Conservation (phyloP, 805 yeast species). For the Starmerella tilneyi region DNA sequence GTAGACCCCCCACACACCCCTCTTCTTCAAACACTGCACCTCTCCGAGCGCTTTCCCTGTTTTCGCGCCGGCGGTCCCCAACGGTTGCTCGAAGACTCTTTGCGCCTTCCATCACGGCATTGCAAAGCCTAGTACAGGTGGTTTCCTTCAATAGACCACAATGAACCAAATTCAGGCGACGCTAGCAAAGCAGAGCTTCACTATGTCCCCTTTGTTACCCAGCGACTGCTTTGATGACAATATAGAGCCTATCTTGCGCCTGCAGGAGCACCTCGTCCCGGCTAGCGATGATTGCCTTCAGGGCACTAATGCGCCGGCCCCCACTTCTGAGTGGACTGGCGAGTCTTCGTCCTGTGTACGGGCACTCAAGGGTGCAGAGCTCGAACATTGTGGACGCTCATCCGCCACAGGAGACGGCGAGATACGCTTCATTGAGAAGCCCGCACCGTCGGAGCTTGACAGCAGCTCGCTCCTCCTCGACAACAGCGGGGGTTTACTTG, state of each 20-base stretch:
- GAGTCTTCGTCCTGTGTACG: too few species aligned
- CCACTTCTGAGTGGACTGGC: neutral
- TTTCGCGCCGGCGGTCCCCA: neutral
- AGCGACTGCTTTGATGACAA: neutral
- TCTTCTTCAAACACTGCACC: neutral
- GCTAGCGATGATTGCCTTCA: neutral
- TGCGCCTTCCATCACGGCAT: too few species aligned
- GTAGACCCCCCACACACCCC: neutral
- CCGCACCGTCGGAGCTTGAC: too few species aligned
- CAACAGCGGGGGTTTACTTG: too few species aligned
- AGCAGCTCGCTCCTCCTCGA: too few species aligned
- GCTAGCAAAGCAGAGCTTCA: neutral
- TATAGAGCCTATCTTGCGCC: neutral
- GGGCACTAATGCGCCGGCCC: neutral
- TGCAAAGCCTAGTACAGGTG: too few species aligned
- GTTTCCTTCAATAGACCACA: too few species aligned
- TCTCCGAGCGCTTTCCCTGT: neutral
- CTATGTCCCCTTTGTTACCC: neutral
- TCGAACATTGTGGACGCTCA: too few species aligned
- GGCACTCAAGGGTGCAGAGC: too few species aligned
- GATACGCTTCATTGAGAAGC: too few species aligned
- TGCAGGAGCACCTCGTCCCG: neutral
- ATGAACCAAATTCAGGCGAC: too few species aligned
- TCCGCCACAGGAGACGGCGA: too few species aligned
- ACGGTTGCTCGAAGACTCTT: neutral